Evolutionary conservation across 2,329 filamentous ascomycete genomes (phyloP).

Genomic region (Aspergillus novofumigatus): DNA sequence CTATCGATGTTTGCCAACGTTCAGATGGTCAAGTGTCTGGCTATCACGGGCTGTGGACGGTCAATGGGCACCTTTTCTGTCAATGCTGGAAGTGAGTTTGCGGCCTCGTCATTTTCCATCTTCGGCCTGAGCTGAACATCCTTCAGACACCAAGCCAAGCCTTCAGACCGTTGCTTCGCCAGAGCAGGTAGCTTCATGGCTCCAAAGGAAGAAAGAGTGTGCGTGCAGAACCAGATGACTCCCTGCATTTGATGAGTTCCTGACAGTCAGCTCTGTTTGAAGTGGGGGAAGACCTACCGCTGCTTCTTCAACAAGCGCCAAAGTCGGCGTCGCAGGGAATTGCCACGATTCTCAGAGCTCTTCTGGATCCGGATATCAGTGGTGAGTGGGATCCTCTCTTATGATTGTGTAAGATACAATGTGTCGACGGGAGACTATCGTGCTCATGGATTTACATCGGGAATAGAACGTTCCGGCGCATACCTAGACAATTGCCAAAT

Average conservation of each 20-base stretch:
- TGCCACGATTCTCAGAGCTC: constrained; percentile 18
- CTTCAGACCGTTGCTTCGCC: constrained; percentile 17
- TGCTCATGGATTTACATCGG: background rate
- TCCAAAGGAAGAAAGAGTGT: constrained; percentile 22
- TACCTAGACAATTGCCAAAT: constrained; percentile 23
- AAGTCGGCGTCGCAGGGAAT: constrained; percentile 20
- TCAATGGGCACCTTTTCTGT: constrained; percentile 21
- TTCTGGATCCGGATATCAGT: constrained; percentile 22
- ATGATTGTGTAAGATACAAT: background rate
- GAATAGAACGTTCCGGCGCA: constrained; percentile 18
- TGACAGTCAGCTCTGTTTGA: background rate
- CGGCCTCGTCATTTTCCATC: background rate
- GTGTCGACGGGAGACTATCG: background rate
- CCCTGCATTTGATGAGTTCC: background rate
- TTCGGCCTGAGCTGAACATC: background rate
- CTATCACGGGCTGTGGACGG: constrained; percentile 3
- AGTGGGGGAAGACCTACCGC: constrained; percentile 19
- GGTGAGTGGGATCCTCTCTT: constrained; percentile 12
- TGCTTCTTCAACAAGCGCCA: constrained; percentile 21
- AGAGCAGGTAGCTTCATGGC: constrained; percentile 19
- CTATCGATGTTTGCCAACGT: constrained; percentile 27
- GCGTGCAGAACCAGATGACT: background rate
- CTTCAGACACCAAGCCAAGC: constrained; percentile 19
- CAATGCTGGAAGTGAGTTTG: constrained; percentile 24
- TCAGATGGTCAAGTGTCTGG: constrained; percentile 20